Conservation (phyloP, 441 rosid species). For the Manihot esculenta region DNA sequence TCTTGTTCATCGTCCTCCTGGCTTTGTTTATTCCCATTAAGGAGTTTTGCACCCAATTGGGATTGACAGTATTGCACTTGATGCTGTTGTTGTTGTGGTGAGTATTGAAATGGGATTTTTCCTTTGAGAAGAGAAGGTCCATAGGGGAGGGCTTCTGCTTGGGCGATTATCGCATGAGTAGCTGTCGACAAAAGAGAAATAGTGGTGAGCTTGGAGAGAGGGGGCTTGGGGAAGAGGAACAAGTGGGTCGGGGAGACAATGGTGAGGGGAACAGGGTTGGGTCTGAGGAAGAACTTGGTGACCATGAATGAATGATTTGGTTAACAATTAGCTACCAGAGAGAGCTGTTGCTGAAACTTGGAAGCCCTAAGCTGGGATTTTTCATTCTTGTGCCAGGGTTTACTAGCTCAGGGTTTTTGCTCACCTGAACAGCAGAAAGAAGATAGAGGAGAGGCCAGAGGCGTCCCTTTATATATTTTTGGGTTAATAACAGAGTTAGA, state of each 20-base stretch:
- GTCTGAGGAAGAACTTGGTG: conserved; percentile 41
- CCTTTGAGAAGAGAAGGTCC: conserved; percentile 85
- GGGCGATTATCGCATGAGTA: neutral
- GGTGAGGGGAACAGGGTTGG: conserved; percentile 33
- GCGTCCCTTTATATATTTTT: too few species aligned
- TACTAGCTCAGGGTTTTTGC: too few species aligned
- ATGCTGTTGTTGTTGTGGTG: conserved; percentile 14
- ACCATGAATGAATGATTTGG: conserved; percentile 28
- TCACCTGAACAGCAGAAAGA: too few species aligned
- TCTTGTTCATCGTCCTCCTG: conserved; percentile 25
- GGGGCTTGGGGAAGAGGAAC: conserved; percentile 25
- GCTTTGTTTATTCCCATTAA: conserved; percentile 11
- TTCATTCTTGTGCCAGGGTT: too few species aligned
- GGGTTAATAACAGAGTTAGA: too few species aligned
- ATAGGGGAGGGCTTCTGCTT: conserved; percentile 38
- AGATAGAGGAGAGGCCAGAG: too few species aligned
- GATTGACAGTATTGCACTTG: conserved; percentile 12
- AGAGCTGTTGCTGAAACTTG: neutral
- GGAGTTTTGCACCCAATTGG: conserved; percentile 1
- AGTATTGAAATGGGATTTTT: conserved; percentile 28
- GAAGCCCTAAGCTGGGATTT: neutral
- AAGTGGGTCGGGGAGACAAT: conserved; percentile 28
- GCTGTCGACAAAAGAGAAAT: conserved; percentile 38
- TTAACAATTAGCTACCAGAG: neutral
- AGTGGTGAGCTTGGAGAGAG: conserved; percentile 25